Conservation (phyloP, 495 filamentous ascomycete species). For the Aspergillus affinis region DNA sequence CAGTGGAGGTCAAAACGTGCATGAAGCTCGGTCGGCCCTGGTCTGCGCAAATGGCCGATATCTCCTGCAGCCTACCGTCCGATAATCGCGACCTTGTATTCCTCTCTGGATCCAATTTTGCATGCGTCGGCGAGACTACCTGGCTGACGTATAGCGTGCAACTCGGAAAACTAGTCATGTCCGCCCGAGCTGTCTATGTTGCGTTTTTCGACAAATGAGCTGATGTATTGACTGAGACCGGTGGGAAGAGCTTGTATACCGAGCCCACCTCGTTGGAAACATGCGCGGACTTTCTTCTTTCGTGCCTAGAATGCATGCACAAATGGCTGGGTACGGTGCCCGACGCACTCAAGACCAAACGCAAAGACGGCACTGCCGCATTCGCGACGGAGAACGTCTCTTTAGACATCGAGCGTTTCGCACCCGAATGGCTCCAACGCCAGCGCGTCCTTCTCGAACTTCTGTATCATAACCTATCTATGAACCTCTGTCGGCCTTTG, state of each 20-base stretch:
- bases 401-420: background rate
- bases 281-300: conserved; percentile 32
- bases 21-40: conserved; percentile 56
- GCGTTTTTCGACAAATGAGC: conserved; percentile 33
- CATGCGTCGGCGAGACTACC: conserved; percentile 25
- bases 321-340: conserved; percentile 43
- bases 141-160: conserved; percentile 42
- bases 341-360: conserved; percentile 28
- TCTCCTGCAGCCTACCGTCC: conserved; percentile 17
- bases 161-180: conserved; percentile 37
- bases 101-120: no score
- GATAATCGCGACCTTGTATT: conserved; percentile 14
- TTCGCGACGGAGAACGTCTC: background rate
- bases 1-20: conserved; percentile 43
- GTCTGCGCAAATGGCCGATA: conserved; percentile 34
- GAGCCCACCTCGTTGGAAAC: conserved; percentile 14
- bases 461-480: conserved; percentile 24
- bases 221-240: no score
- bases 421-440: conserved; percentile 31
- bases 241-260: background rate
- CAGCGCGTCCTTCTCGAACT: conserved; percentile 30
- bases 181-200: conserved; percentile 35
- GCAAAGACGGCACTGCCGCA: conserved; percentile 23
- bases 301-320: conserved; percentile 25
- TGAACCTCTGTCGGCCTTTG: conserved; percentile 29